Base-by-base conservation (phyloP, 108 stramenopile species). In the Skeletonema costatum region DNA sequence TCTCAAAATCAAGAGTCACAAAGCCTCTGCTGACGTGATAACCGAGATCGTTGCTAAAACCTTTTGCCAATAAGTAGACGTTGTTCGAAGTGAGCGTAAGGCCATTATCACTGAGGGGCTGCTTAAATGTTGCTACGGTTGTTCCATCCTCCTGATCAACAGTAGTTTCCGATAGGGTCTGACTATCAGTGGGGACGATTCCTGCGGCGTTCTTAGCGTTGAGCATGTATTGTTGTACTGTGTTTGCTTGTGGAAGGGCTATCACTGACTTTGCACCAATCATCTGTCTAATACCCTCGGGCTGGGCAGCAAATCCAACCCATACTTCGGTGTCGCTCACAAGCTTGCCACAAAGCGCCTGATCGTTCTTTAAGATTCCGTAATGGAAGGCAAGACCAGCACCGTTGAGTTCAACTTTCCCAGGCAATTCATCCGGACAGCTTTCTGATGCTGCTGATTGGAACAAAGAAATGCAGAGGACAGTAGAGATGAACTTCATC, bases 131-230 rank as follows among this genome's bases (percentile, higher is more conserved):
- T 81, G 89, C 51, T 0, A 58, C 67, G 9, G 89, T 92, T 31
- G 13, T 42, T 4, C 73, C 71, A 17, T 63, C 65, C 9, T 64
- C 70, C 77, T 92, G 89, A 6, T 14, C n/a, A 1, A 25, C 35
- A 89, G 68, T 32, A 39, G 61, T 5, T 85, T 48, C 68, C n/a
- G 81, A 79, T 35, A 92, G 50, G 11, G 91, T 88, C 67, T 92
- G 91, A 33, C 64, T 31, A 2, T 50, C 67, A 5, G 39, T 58
- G 29, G 64, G 60, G 56, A 25, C 31, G 2, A 82, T 85, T 9
- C 74, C 87, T 42, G 71, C 0, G 5, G 32, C 9, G 41, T 6
- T 25, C 12, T 64, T 35, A 8, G 65, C 32, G 1, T 35, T 72
- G 63, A 92, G 25, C 61, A 16, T 67, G 78, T 92, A 92, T 48